Percentiles rank a stretch among this genome's conserved stretches.
These are phyloP conservation scores for Gaertneriomyces sp. DNA, from an alignment of 192 early-diverging fungal species.

Conservation along the genomic window DNA sequence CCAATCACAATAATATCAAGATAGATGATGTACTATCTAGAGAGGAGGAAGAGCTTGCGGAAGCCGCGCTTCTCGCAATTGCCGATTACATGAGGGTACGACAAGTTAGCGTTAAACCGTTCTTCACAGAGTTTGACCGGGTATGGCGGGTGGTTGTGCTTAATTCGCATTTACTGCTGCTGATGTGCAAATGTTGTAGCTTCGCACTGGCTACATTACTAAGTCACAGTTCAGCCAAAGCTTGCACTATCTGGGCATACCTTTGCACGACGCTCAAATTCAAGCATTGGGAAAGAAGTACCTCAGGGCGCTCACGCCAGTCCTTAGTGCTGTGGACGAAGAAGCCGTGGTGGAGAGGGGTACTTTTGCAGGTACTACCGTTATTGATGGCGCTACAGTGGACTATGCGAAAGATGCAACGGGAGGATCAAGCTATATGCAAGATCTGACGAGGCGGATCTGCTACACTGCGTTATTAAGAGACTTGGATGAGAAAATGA, in stretches of 20 bases:
- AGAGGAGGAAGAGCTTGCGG: conserved; percentile 32
- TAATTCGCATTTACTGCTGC: neutral
- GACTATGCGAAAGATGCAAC: conserved; percentile 1
- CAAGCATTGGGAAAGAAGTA: conserved; percentile 46
- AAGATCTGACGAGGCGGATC: conserved; percentile 36
- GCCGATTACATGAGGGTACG: conserved; percentile 39
- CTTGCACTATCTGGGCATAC: conserved; percentile 41
- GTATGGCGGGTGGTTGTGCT: conserved; percentile 13
- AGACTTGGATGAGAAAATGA: conserved; percentile 33
- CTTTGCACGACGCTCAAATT: conserved; percentile 49
- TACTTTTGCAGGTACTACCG: neutral
- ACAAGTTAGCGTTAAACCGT: conserved; percentile 50
- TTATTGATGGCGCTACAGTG: neutral
- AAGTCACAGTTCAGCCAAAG: conserved; percentile 52
- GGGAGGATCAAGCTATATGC: conserved; percentile 24
- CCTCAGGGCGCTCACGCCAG: conserved; percentile 22
- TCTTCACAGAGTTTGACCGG: conserved; percentile 57
- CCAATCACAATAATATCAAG: conserved; percentile 29
- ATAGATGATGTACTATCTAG: conserved; percentile 9
- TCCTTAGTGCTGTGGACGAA: neutral
- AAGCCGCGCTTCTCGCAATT: conserved; percentile 34
- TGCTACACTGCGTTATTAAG: conserved; percentile 49
- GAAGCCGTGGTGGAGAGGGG: conserved; percentile 7
- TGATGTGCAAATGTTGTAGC: conserved; percentile 15
- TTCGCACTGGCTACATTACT: conserved; percentile 51